A percentile compares a stretch with the other conserved stretches of the same genome.
phyloP scores from a whole-genome alignment of 352 stramenopile genomes.

The Phytophthora pluvialis region DNA sequence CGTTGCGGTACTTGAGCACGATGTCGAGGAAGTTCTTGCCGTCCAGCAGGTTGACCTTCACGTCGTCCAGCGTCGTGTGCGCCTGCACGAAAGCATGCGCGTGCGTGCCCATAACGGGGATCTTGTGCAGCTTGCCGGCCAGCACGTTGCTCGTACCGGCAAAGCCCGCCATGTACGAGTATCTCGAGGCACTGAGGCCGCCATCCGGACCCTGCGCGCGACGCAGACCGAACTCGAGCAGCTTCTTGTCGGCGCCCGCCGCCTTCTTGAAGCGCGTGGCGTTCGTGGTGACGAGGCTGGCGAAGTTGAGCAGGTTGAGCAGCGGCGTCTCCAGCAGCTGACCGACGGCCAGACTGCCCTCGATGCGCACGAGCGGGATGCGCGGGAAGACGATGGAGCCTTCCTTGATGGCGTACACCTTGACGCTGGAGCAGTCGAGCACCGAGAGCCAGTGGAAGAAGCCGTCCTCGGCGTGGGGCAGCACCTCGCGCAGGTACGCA shows the following conservation, averaged over 20 bases:
- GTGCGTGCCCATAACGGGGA: conserved; percentile 97
- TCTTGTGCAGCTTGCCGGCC: conserved; percentile 95
- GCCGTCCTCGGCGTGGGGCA: conserved; percentile 89
- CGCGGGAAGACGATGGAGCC: conserved; percentile 97
- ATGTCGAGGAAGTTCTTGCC: conserved; percentile 84
- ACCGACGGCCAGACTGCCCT: conserved; percentile 93
- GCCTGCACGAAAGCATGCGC: conserved; percentile 98
- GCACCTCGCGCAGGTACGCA: conserved; percentile 91
- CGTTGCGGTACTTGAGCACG: conserved; percentile 80
- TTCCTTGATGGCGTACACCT: conserved; percentile 95
- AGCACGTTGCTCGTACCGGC: conserved; percentile 98
- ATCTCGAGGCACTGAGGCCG: conserved; percentile 96
- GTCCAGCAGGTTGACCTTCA: conserved; percentile 73
- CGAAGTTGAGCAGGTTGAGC: conserved; percentile 98
- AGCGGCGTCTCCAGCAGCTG: conserved; percentile 99
- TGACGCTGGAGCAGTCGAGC: conserved; percentile 94
- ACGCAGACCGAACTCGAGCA: conserved; percentile 95
- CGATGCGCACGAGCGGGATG: conserved; percentile 94
- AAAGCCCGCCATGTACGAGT: conserved; percentile 98
- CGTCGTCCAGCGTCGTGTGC: conserved; percentile 93
- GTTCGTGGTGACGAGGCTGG: conserved; percentile 98
- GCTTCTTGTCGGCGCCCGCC: conserved; percentile 83
- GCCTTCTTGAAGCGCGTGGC: conserved; percentile 96
- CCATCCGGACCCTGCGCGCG: conserved; percentile 97
- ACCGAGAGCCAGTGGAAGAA: conserved; percentile 97